phyloP scores from a whole-genome alignment of 2,329 filamentous ascomycete species.

The Elsinoe arachidis region DNA sequence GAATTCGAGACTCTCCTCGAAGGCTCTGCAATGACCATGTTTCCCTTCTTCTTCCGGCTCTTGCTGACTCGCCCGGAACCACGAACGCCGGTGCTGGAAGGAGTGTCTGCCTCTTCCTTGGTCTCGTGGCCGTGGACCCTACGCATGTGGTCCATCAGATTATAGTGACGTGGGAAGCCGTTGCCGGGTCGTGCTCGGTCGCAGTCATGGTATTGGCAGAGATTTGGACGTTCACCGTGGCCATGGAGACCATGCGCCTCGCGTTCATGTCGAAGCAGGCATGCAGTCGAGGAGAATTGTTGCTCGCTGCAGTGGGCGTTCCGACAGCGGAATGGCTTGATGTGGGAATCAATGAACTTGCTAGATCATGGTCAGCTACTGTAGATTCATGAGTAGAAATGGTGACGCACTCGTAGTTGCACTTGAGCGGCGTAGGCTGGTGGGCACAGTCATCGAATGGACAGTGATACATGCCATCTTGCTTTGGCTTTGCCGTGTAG shows the following conservation, averaged over 20 bases:
- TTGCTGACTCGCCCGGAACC: constrained; percentile 1
- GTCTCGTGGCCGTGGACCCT: constrained; percentile 64
- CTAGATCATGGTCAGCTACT: constrained; percentile 38
- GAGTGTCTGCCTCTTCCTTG: neutral
- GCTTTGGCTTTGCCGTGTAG: constrained; percentile 57
- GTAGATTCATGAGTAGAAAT: neutral
- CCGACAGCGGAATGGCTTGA: constrained; percentile 96
- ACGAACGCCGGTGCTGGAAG: neutral
- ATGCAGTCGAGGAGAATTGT: constrained; percentile 90
- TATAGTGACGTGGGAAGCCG: constrained; percentile 92
- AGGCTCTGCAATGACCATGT: neutral
- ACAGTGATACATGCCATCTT: constrained; percentile 86
- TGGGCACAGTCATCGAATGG: constrained; percentile 77
- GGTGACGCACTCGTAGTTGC: constrained; percentile 86
- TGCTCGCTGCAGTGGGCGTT: constrained; percentile 67
- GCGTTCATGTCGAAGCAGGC: constrained; percentile 85
- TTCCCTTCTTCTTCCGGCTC: constrained; percentile 14
- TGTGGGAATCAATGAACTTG: constrained; percentile 94
- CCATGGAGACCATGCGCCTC: constrained; percentile 95
- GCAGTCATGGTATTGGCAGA: constrained; percentile 80
- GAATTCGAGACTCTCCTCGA: neutral
- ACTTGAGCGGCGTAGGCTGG: constrained; percentile 92
- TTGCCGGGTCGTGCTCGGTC: constrained; percentile 74
- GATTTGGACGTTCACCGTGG: constrained; percentile 83
- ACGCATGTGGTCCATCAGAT: constrained; percentile 94